phyloP scores from a whole-genome alignment of 345 rosid genomes.

The Eucalyptus grandis region DNA sequence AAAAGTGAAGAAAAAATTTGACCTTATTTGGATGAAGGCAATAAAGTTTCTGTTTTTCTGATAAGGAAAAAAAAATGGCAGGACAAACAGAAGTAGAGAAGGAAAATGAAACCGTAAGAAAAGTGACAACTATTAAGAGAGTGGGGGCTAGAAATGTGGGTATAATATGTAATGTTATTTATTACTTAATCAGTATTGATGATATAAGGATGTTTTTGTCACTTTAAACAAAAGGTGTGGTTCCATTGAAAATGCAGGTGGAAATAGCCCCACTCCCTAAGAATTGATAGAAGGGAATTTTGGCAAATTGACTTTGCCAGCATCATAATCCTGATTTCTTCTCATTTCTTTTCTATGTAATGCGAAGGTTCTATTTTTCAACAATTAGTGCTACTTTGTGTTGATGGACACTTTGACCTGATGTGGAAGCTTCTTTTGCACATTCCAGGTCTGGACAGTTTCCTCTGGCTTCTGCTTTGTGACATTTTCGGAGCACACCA shows the following conservation, averaged over 20 bases:
- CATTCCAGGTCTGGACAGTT: constrained; percentile 81
- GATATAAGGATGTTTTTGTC: background rate
- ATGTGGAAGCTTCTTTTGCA: background rate
- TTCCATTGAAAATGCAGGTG: background rate
- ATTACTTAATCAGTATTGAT: background rate
- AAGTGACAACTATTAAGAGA: background rate
- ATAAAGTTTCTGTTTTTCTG: background rate
- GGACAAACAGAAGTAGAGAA: background rate
- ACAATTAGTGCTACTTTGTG: background rate
- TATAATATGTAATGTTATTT: background rate
- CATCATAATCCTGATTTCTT: background rate
- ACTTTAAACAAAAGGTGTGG: background rate
- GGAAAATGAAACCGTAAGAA: background rate
- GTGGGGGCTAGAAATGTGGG: background rate
- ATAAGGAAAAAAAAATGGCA: background rate
- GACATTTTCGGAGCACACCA: constrained; percentile 90
- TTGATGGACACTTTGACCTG: background rate
- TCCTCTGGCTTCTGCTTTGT: constrained; percentile 94
- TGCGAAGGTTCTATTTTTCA: background rate
- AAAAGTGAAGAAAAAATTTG: background rate
- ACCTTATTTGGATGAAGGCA: background rate
- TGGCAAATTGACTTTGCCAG: background rate
- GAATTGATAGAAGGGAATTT: background rate
- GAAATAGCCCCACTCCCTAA: background rate
- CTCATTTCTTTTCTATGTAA: background rate